These are phyloP conservation scores for Aspergillus proliferans DNA, from an alignment of 2,329 filamentous ascomycete species.

Conservation along the genomic window DNA sequence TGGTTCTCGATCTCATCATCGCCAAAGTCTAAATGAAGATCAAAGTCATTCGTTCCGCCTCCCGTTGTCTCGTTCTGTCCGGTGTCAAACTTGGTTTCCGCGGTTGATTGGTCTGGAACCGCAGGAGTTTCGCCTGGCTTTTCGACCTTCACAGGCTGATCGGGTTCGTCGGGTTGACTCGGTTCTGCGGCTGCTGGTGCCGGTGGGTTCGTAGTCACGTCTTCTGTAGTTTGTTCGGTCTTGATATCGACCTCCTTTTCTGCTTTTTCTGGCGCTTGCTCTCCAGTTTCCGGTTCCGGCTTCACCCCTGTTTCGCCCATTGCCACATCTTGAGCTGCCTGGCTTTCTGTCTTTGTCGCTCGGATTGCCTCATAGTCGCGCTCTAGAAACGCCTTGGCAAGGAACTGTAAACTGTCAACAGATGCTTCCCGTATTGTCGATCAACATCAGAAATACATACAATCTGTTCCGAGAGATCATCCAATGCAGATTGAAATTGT, in stretches of 20 bases:
- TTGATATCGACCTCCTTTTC: conserved; percentile 13
- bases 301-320: conserved; percentile 22
- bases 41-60: conserved; percentile 29
- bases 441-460: conserved; percentile 20
- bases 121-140: conserved; percentile 12
- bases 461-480: conserved; percentile 38
- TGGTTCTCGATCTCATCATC: conserved; percentile 34
- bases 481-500: conserved; percentile 34
- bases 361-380: conserved; percentile 34
- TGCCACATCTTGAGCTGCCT: conserved; percentile 21
- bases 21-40: conserved; percentile 35
- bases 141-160: conserved; percentile 18
- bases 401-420: conserved; percentile 23
- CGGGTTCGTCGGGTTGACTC: conserved; percentile 6
- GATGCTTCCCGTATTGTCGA: not conserved
- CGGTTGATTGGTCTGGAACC: conserved; percentile 14
- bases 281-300: conserved; percentile 9
- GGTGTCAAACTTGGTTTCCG: conserved; percentile 37
- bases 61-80: conserved; percentile 28
- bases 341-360: conserved; percentile 25
- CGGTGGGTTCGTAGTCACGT: not conserved
- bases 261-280: conserved; percentile 13
- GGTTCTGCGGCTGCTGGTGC: conserved; percentile 10
- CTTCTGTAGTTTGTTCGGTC: conserved; percentile 11
- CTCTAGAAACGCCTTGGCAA: conserved; percentile 39